These are phyloP conservation scores for Suhomyces tanzawaensis DNA, from an alignment of 805 yeast species.

Conservation along the genomic window DNA sequence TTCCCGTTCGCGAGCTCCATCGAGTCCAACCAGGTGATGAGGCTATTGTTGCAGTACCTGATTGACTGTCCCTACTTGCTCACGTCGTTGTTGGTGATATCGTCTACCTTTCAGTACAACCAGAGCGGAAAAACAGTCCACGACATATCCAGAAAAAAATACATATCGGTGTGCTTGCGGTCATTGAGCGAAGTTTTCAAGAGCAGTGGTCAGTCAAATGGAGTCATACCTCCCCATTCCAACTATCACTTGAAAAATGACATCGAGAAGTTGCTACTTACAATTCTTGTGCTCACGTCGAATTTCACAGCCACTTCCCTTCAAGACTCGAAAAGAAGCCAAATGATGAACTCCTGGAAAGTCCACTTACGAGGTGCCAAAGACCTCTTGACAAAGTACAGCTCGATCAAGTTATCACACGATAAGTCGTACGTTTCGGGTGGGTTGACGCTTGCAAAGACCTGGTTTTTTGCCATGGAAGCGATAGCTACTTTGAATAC, in stretches of 20 bases:
- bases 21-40: slow-evolving; percentile 34
- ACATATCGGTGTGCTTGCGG: slow-evolving; percentile 20
- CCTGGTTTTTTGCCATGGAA: slow-evolving; percentile 29
- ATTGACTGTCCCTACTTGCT: slow-evolving; percentile 20
- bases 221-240: background rate
- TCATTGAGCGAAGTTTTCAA: slow-evolving; percentile 19
- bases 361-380: slow-evolving; percentile 25
- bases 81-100: slow-evolving; percentile 22
- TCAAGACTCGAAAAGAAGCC: slow-evolving; percentile 7
- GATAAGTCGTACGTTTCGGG: slow-evolving; percentile 12
- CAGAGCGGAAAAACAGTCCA: slow-evolving; percentile 20
- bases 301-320: slow-evolving; percentile 21
- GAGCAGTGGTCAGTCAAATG: slow-evolving; percentile 3
- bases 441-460: slow-evolving; percentile 25
- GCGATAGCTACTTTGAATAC: slow-evolving; percentile 19
- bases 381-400: slow-evolving; percentile 22
- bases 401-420: slow-evolving; percentile 7
- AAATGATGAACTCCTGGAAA: slow-evolving; percentile 19
- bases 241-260: slow-evolving; percentile 6
- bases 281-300: slow-evolving; percentile 23
- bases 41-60: slow-evolving; percentile 22
- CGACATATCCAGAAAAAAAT: slow-evolving; percentile 18
- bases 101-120: slow-evolving; percentile 27
- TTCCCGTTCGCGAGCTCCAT: slow-evolving; percentile 39
- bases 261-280: slow-evolving; percentile 24